A percentile compares a stretch with the other conserved stretches of the same genome.
Conservation (phyloP, 352 stramenopile species). For the Aphanomyces stellatus region DNA sequence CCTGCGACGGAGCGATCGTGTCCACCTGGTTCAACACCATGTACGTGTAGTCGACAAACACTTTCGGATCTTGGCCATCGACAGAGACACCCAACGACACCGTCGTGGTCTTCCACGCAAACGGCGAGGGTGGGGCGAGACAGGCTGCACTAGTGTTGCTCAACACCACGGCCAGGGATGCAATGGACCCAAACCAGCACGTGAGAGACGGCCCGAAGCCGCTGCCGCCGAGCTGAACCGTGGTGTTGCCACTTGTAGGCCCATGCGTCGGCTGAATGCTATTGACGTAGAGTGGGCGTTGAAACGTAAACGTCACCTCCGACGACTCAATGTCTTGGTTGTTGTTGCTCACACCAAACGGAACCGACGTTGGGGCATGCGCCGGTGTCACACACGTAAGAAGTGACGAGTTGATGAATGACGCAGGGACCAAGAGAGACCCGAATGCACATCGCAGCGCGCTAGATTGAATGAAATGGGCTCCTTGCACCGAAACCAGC, state of each 20-base stretch:
- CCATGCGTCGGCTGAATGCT: not conserved
- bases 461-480: constrained; percentile 41
- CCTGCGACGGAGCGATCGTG: constrained; percentile 24
- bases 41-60: constrained; percentile 32
- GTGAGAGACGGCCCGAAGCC: constrained; percentile 22
- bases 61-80: not conserved
- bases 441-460: constrained; percentile 63
- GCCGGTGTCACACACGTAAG: constrained; percentile 45
- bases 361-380: constrained; percentile 20
- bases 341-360: constrained; percentile 54
- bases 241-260: not conserved
- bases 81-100: not conserved
- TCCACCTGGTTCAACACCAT: constrained; percentile 36
- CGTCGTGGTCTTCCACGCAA: not conserved
- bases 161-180: not conserved
- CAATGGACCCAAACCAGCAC: constrained; percentile 18
- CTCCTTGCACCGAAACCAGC: constrained; percentile 31
- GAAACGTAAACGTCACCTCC: constrained; percentile 20
- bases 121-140: constrained; percentile 2
- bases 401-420: constrained; percentile 52
- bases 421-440: constrained; percentile 33
- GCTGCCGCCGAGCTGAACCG: constrained; percentile 11
- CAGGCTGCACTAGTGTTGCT: constrained; percentile 12
- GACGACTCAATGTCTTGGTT: constrained; percentile 40
- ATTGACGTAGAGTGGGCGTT: not conserved